A percentile compares a stretch with the other conserved stretches of the same genome.
These are phyloP conservation scores for Medicago arabica DNA, from an alignment of 306 rosid species.

Conservation along the genomic window DNA sequence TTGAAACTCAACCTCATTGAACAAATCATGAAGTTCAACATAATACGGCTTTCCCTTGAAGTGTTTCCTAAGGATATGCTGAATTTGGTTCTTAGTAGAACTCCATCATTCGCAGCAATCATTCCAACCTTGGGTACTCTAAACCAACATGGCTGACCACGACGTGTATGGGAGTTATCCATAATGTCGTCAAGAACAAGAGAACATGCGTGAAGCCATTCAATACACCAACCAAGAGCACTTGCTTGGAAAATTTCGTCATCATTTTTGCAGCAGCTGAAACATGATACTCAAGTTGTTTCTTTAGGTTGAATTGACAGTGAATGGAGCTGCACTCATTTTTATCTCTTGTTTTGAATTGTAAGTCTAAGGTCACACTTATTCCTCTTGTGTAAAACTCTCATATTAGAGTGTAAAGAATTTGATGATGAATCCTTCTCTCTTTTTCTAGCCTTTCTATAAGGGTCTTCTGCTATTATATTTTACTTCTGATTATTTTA, in stretches of 20 bases:
- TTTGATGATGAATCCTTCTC: no score
- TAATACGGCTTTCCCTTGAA: conserved; percentile 82
- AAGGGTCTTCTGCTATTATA: no score
- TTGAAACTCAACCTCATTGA: conserved; percentile 96
- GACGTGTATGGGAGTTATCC: conserved; percentile 67
- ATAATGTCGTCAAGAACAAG: conserved; percentile 70
- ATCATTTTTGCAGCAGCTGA: no score
- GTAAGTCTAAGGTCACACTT: no score
- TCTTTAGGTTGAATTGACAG: no score
- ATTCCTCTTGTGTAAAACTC: no score
- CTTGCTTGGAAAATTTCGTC: conserved; percentile 66
- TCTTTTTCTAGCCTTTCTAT: no score
- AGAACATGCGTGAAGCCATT: conserved; percentile 72
- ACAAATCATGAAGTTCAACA: conserved; percentile 84
- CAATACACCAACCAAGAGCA: conserved; percentile 72
- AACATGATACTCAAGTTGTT: no score
- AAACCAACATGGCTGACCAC: conserved; percentile 70
- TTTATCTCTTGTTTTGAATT: no score
- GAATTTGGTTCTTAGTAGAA: conserved; percentile 73
- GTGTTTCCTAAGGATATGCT: conserved; percentile 78
- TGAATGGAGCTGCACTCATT: no score
- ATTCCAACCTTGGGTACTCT: conserved; percentile 76
- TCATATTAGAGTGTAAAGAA: no score
- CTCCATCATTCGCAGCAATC: conserved; percentile 87
- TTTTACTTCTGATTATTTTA: no score